A percentile compares a stretch with the other conserved stretches of the same genome.
Conservation (phyloP, 768 basidiomycete genomes). For the Guyanaporus albipodus region DNA sequence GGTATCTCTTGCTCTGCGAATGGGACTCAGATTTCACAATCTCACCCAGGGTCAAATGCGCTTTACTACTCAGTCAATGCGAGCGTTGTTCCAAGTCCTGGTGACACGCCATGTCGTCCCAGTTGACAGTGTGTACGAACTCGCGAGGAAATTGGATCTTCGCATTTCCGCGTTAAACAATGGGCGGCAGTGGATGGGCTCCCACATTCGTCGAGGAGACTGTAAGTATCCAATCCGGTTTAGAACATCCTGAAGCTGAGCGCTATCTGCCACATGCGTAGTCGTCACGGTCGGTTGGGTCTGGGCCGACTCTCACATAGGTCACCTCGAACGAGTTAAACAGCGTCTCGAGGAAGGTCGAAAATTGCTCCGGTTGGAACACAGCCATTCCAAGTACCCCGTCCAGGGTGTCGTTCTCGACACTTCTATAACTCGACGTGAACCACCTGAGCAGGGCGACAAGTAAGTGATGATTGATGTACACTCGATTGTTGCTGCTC, state of each 20-base stretch:
- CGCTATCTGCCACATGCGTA: slow-evolving; percentile 7
- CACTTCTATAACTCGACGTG: slow-evolving; percentile 9
- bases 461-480: slow-evolving; percentile 7
- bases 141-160: slow-evolving; percentile 23
- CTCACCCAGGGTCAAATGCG: slow-evolving; percentile 24
- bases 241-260: neutral
- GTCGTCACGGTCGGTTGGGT: slow-evolving; percentile 31
- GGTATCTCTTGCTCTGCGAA: neutral
- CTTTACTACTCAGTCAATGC: slow-evolving; percentile 19
- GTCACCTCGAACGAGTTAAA: slow-evolving; percentile 33
- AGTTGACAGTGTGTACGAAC: slow-evolving; percentile 20
- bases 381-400: slow-evolving; percentile 11
- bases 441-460: slow-evolving; percentile 16
- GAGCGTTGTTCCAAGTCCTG: slow-evolving; percentile 20
- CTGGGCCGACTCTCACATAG: slow-evolving; percentile 30
- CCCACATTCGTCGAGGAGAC: slow-evolving; percentile 39
- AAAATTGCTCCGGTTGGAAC: slow-evolving; percentile 22
- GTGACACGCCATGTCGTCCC: slow-evolving; percentile 26
- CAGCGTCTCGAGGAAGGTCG: slow-evolving; percentile 30
- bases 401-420: slow-evolving; percentile 14
- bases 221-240: slow-evolving; percentile 21
- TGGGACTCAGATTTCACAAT: neutral
- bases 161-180: slow-evolving; percentile 22
- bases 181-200: slow-evolving; percentile 35
- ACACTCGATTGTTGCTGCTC: neutral